phyloP scores from a whole-genome alignment of 352 stramenopile species.

The Globisporangium cylindrosporum region DNA sequence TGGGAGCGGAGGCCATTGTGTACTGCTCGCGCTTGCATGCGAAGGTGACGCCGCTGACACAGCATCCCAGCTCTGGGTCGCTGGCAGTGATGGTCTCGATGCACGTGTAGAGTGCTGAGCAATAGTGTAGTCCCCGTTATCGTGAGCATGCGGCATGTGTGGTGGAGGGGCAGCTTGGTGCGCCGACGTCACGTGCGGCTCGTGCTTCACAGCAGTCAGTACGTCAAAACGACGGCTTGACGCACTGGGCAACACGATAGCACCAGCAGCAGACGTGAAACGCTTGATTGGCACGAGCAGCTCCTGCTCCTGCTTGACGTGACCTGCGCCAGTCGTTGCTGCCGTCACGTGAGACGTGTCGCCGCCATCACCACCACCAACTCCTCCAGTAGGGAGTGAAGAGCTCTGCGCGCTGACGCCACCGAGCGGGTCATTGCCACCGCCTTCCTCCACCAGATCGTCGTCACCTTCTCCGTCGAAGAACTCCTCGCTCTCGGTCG shows the following conservation, averaged over 20 bases:
- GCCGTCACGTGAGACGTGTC: background rate
- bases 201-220: background rate
- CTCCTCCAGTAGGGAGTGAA: too few relatives aligned
- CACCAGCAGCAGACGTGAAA: too few relatives aligned
- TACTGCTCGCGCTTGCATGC: background rate
- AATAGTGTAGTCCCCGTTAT: too few relatives aligned
- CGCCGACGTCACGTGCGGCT: background rate
- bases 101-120: too few relatives aligned
- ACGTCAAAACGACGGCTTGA: too few relatives aligned
- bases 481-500: constrained; percentile 6
- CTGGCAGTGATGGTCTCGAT: background rate
- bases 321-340: background rate
- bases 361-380: background rate
- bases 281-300: background rate
- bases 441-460: too few relatives aligned
- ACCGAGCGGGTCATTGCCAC: background rate
- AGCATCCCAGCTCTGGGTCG: background rate
- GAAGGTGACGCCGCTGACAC: background rate
- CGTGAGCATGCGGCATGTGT: too few relatives aligned
- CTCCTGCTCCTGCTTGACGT: background rate
- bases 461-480: background rate
- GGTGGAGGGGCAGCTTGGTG: background rate
- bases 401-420: constrained; percentile 1
- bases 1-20: background rate
- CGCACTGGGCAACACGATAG: too few relatives aligned